Evolutionary conservation across 2,329 filamentous ascomycete species (phyloP), one percentile per base, ranked within the genome.

Genomic region (Tolypocladium cylindrosporum): DNA sequence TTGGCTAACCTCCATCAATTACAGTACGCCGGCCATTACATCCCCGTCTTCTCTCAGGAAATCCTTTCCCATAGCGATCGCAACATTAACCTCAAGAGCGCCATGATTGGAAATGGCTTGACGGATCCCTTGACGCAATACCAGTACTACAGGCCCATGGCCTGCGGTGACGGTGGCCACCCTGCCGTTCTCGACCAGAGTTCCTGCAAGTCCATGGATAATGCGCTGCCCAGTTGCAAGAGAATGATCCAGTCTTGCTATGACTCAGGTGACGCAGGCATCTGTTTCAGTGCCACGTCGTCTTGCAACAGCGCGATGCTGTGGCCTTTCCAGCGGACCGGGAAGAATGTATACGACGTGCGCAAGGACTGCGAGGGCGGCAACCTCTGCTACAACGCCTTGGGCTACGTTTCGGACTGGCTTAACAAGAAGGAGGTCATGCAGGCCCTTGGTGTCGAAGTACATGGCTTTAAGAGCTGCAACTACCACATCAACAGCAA

Each of bases 401-500:
- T 97, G 58, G 88, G 87, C 64, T 96, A 86, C 79, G 93, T 97
- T 69, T 84, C 84, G 71, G 79, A 89, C 53, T 97, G 89, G 77
- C 83, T 99, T 64, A 96, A 97, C 83, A 81, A 89, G 74, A 73
- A 81, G 58, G 80, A 89, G 19, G 92, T 97, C 62, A 89, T 89
- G 79, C 82, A 91, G 68, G 90, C 91, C 52, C 82, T 97, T 39
- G 93, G 93, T 62, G 91, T 86, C 55, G 93, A 97, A 77, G 90
- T 97, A 58, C 80, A 84, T 64, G 83, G 80, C 70, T 97, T 95
- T 74, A 89, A 96, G 70, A 92, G 88, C 72, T 97, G 93, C 85
- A 97, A 97, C 83, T 91, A 92, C 67, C 90, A 96, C 75, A 93
- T 97, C 77, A 97, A 97, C 85, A 85, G 91, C 69, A 95, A 96